Conservation (phyloP, 1,139 yeast genomes). For the Tardiomyces depauwii region DNA sequence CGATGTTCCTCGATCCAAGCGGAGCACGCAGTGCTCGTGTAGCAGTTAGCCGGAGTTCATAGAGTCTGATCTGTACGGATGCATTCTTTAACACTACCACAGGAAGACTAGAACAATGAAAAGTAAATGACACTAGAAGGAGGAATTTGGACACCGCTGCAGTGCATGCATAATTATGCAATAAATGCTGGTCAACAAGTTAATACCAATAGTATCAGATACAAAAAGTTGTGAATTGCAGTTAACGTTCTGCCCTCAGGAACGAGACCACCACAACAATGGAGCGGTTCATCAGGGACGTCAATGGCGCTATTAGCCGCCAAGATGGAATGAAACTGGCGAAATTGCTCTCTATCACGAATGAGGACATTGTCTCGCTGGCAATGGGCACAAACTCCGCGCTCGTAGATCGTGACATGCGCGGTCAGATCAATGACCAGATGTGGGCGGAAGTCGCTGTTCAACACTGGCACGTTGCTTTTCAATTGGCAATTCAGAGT, state of each 20-base stretch:
- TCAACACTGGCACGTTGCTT: slow-evolving; percentile 20
- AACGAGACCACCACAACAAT: not conserved
- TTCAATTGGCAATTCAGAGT: slow-evolving; percentile 13
- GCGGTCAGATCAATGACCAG: slow-evolving; percentile 7
- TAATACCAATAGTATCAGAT: too few species aligned
- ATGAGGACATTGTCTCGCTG: slow-evolving; percentile 10
- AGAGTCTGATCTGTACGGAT: not conserved
- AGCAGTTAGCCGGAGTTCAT: slow-evolving; percentile 10
- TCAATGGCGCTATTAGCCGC: slow-evolving; percentile 5
- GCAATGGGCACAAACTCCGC: slow-evolving; percentile 16
- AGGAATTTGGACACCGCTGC: too few species aligned
- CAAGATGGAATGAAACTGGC: slow-evolving; percentile 15
- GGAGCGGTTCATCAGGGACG: slow-evolving; percentile 1
- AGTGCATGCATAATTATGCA: too few species aligned
- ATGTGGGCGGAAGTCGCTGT: slow-evolving; percentile 18
- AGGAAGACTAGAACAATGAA: too few species aligned
- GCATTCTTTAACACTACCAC: not conserved
- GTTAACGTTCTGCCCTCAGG: too few species aligned
- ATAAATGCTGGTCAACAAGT: too few species aligned
- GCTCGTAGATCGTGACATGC: slow-evolving; percentile 10
- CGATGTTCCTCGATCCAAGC: slow-evolving; percentile 17
- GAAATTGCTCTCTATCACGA: slow-evolving; percentile 15
- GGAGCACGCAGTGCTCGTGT: slow-evolving; percentile 22
- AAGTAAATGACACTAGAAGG: too few species aligned
- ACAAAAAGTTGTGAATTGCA: too few species aligned